Conservation (phyloP, 2,329 filamentous ascomycete genomes). For the Dactylellina cionopaga region DNA sequence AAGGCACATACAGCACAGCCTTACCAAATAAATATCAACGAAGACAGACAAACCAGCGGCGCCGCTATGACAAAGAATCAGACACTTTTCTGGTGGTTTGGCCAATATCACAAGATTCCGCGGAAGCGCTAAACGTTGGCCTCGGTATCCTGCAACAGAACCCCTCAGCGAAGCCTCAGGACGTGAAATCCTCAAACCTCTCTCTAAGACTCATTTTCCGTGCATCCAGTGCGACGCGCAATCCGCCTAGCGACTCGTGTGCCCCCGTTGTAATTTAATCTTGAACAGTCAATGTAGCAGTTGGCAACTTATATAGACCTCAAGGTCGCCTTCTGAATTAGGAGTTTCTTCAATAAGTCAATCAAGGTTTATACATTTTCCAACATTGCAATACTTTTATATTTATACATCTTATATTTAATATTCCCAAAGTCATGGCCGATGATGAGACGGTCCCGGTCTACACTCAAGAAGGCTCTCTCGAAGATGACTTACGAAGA, state of each 20-base stretch:
- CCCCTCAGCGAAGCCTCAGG: neutral
- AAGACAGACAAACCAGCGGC: neutral
- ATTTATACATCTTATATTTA: neutral
- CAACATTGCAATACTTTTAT: neutral
- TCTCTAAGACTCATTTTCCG: slow-evolving; percentile 38
- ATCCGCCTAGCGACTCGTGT: slow-evolving; percentile 33
- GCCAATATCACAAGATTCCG: slow-evolving; percentile 38
- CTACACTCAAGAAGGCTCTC: slow-evolving; percentile 40
- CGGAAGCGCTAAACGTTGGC: slow-evolving; percentile 18
- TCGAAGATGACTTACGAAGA: slow-evolving; percentile 42
- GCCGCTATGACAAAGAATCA: too few species aligned
- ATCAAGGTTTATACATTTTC: neutral
- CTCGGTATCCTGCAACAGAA: slow-evolving; percentile 31
- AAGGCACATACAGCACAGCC: slow-evolving; percentile 34
- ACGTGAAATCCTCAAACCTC: slow-evolving; percentile 14
- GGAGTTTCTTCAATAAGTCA: slow-evolving; percentile 26
- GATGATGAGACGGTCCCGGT: slow-evolving; percentile 36
- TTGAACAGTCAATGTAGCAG: neutral
- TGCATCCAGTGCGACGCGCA: slow-evolving; percentile 34
- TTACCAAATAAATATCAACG: slow-evolving; percentile 7
- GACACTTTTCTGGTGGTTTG: slow-evolving; percentile 3
- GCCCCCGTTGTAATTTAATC: slow-evolving; percentile 22
- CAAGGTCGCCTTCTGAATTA: too few species aligned
- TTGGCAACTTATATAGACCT: slow-evolving; percentile 24
- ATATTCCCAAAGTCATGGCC: neutral